Conservation (phyloP, 2,329 filamentous ascomycete genomes). For the Cryphonectria parasitica region DNA sequence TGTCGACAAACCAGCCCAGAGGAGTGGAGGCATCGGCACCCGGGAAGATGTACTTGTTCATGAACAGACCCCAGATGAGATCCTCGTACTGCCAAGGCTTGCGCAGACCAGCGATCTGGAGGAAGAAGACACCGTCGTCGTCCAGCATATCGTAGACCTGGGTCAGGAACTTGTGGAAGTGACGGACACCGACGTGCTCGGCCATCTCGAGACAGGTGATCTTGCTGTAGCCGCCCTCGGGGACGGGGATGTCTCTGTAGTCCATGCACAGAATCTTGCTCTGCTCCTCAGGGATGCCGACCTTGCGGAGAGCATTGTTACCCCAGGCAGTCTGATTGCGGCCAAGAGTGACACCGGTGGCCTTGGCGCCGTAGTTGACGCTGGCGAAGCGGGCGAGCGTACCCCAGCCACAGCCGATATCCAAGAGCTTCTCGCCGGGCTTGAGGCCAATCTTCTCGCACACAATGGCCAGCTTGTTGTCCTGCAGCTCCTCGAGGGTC, state of each 20-base stretch:
- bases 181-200: constrained; percentile 94
- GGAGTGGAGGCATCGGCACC: constrained; percentile 95
- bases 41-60: constrained; percentile 99
- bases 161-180: constrained; percentile 78
- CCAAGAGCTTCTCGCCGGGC: constrained; percentile 80
- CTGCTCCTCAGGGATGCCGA: constrained; percentile 82
- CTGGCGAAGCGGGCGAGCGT: constrained; percentile 93
- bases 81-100: constrained; percentile 98
- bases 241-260: constrained; percentile 89
- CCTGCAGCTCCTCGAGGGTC: constrained; percentile 90
- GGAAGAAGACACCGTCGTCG: constrained; percentile 93
- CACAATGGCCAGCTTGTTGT: constrained; percentile 94
- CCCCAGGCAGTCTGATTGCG: constrained; percentile 98
- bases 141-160: constrained; percentile 96
- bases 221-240: constrained; percentile 82
- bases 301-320: constrained; percentile 83
- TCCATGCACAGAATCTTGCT: constrained; percentile 94
- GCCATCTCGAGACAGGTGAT: constrained; percentile 99
- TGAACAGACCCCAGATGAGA: constrained; percentile 96
- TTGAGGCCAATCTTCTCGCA: constrained; percentile 93
- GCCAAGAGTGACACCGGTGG: constrained; percentile 88
- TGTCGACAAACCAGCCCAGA: constrained; percentile 82
- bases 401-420: constrained; percentile 98
- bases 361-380: constrained; percentile 83
- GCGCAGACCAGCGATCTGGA: constrained; percentile 92